Conservation (phyloP, 257 asterid genomes). For the Osmanthus fragrans region DNA sequence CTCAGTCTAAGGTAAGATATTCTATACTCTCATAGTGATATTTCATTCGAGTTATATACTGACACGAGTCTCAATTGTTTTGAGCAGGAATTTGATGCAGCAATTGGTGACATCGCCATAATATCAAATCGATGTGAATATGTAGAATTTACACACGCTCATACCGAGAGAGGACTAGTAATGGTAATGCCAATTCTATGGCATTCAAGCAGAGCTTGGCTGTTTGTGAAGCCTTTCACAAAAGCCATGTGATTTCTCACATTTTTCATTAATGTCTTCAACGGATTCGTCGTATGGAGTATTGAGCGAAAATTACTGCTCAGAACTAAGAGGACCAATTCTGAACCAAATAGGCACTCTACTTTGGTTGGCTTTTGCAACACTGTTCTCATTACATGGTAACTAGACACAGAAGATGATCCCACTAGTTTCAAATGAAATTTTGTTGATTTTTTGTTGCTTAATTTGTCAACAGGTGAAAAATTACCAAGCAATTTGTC, state of each 20-base stretch:
- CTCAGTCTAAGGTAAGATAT: slow-evolving; percentile 29
- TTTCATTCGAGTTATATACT: background rate
- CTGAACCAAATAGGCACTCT: slow-evolving; percentile 32
- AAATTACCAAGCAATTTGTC: slow-evolving; percentile 39
- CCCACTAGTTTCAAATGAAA: too few relatives aligned
- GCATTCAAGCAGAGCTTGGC: slow-evolving; percentile 31
- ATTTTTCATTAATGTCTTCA: slow-evolving; percentile 21
- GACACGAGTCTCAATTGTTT: background rate
- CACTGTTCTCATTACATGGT: slow-evolving; percentile 38
- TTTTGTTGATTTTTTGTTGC: too few relatives aligned
- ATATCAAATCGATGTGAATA: slow-evolving; percentile 24
- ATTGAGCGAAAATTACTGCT: slow-evolving; percentile 33
- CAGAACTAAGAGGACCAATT: slow-evolving; percentile 30
- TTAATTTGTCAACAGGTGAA: slow-evolving; percentile 23
- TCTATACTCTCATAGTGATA: background rate
- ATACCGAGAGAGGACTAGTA: slow-evolving; percentile 42
- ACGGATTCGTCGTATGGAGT: slow-evolving; percentile 46
- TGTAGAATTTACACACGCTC: slow-evolving; percentile 50
- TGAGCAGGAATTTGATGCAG: slow-evolving; percentile 42
- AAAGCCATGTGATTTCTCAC: slow-evolving; percentile 39
- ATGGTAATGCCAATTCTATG: slow-evolving; percentile 40
- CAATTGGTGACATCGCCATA: slow-evolving; percentile 42
- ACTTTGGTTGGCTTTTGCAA: slow-evolving; percentile 34
- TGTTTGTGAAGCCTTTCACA: slow-evolving; percentile 54
- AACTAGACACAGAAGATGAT: background rate